phyloP scores from a whole-genome alignment of 169 alveolate species.

The Theileria equi region DNA sequence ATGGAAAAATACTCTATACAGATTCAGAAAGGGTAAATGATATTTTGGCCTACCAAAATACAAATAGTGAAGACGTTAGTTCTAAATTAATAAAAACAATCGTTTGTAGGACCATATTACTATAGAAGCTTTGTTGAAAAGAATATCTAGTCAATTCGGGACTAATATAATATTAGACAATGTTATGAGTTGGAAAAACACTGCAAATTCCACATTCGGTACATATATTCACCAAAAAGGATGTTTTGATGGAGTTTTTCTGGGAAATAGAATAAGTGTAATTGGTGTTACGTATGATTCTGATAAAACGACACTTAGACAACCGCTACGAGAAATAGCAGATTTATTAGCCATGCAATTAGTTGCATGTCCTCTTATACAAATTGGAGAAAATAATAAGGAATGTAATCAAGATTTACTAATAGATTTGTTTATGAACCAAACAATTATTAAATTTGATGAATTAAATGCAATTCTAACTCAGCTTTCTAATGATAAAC shows the following conservation, averaged over 20 bases:
- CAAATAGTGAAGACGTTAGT: not conserved
- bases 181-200: not conserved
- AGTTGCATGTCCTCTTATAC: conserved; percentile 26
- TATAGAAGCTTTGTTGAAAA: conserved; percentile 15
- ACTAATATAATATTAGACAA: conserved; percentile 8
- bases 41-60: too few relatives aligned
- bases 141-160: conserved; percentile 41
- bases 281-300: conserved; percentile 9
- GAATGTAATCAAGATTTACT: too few relatives aligned
- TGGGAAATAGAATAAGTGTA: conserved; percentile 33
- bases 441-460: too few relatives aligned
- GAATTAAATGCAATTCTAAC: too few relatives aligned
- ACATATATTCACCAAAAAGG: conserved; percentile 34
- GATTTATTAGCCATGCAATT: conserved; percentile 26
- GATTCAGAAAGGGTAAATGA: not conserved
- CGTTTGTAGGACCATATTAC: conserved; percentile 8
- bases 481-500: too few relatives aligned
- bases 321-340: conserved; percentile 7
- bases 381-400: too few relatives aligned
- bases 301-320: not conserved
- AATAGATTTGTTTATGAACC: too few relatives aligned
- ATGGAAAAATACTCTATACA: not conserved
- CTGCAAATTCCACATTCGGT: conserved; percentile 8
- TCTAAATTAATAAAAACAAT: not conserved
- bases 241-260: not conserved